Evolutionary conservation across 139 green algal species (phyloP).

Genomic region (Edaphochlamys debaryana): DNA sequence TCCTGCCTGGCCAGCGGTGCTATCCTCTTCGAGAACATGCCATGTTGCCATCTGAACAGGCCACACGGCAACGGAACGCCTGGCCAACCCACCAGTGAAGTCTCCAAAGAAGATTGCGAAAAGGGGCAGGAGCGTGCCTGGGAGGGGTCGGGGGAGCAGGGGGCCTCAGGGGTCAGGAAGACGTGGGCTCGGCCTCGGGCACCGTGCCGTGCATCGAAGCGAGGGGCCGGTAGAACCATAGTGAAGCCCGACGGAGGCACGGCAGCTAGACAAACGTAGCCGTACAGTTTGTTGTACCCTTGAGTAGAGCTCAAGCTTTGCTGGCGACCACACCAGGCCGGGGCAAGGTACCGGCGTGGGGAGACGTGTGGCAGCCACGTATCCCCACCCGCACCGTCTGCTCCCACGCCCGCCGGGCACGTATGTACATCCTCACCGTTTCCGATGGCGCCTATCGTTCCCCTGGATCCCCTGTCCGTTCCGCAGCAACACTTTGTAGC

Average conservation of each 20-base stretch:
- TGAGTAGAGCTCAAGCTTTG: not conserved
- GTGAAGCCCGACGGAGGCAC: too few species aligned
- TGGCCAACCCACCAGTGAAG: slow-evolving; percentile 50
- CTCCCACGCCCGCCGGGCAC: too few species aligned
- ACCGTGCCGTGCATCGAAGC: not conserved
- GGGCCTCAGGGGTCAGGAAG: not conserved
- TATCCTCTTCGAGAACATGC: not conserved
- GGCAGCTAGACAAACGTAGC: not conserved
- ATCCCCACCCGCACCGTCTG: too few species aligned
- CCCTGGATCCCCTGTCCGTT: too few species aligned
- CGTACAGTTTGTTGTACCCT: too few species aligned
- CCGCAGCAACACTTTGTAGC: too few species aligned
- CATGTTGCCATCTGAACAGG: not conserved
- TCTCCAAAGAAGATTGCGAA: slow-evolving; percentile 78
- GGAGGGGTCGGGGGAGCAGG: not conserved
- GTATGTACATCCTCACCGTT: not conserved
- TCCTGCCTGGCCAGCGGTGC: not conserved
- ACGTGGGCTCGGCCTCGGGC: not conserved
- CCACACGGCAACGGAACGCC: not conserved
- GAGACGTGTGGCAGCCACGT: too few species aligned
- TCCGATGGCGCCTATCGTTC: slow-evolving; percentile 40
- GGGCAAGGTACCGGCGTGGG: too few species aligned
- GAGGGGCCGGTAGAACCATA: not conserved
- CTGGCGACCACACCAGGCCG: not conserved
- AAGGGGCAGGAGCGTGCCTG: slow-evolving; percentile 25